Percentiles rank a stretch among this genome's conserved stretches.
Conservation (phyloP, 1,284 basidiomycete genomes). For the Microbotryomycetes sp. region DNA sequence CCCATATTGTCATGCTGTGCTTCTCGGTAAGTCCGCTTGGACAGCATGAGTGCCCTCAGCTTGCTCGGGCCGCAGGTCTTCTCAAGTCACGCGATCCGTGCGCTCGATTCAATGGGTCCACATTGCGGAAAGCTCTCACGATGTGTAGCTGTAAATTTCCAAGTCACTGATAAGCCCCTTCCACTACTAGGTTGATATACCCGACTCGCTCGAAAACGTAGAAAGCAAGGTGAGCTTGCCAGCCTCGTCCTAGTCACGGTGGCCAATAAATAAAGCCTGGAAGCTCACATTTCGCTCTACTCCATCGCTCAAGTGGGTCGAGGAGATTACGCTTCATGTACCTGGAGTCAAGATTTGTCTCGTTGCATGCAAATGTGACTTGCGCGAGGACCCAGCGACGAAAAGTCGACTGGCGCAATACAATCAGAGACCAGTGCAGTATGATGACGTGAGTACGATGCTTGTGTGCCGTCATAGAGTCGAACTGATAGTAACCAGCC, state of each 20-base stretch:
- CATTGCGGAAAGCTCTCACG: background rate
- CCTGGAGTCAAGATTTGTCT: constrained; percentile 89
- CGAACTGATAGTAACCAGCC: background rate
- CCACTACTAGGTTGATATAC: constrained; percentile 93
- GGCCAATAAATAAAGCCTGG: constrained; percentile 3
- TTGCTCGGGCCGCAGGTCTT: too few relatives aligned
- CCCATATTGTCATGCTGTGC: constrained; percentile 83
- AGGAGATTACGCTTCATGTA: constrained; percentile 76
- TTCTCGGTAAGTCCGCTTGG: constrained; percentile 61
- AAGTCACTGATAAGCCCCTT: too few relatives aligned
- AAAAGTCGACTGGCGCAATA: constrained; percentile 62
- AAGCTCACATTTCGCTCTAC: background rate
- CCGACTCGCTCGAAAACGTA: constrained; percentile 82
- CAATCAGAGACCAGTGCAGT: constrained; percentile 66
- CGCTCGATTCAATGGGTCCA: constrained; percentile 3
- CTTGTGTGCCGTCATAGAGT: too few relatives aligned
- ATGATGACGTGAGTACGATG: constrained; percentile 56
- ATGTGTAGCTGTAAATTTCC: too few relatives aligned
- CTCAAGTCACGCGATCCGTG: too few relatives aligned
- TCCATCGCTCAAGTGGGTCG: constrained; percentile 63
- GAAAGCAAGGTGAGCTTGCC: constrained; percentile 66
- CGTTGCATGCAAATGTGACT: constrained; percentile 89
- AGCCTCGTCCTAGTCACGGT: constrained; percentile 4
- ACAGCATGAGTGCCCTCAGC: too few relatives aligned
- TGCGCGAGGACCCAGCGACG: constrained; percentile 67